Conservation (phyloP, 805 yeast species). For the Saccharomycopsis malanga region DNA sequence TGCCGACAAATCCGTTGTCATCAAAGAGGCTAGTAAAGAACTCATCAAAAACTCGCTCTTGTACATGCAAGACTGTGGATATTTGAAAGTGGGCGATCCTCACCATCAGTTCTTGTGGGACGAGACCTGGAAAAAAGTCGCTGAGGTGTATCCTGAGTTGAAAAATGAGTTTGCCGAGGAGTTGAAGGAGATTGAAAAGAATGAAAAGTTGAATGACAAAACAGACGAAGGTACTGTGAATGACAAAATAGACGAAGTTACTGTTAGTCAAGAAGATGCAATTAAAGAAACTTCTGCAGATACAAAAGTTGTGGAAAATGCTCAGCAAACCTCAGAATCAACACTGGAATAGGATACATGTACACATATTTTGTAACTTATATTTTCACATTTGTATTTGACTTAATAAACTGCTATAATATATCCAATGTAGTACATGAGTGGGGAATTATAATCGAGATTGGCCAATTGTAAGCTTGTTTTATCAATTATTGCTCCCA, state of each 20-base stretch:
- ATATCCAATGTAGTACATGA: too few species aligned
- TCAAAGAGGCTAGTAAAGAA: constrained; percentile 19
- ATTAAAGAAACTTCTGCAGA: too few species aligned
- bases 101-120: constrained; percentile 15
- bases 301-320: too few species aligned
- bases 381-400: too few species aligned
- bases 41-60: constrained; percentile 19
- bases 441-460: too few species aligned
- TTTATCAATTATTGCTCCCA: too few species aligned
- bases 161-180: constrained; percentile 8
- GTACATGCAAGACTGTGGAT: constrained; percentile 15
- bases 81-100: constrained; percentile 9
- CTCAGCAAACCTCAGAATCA: too few species aligned
- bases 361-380: too few species aligned
- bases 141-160: constrained; percentile 14
- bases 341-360: too few species aligned
- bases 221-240: not conserved
- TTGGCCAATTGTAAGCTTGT: too few species aligned
- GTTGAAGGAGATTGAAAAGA: constrained; percentile 6
- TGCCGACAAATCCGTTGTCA: not conserved
- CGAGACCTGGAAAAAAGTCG: constrained; percentile 17
- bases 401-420: too few species aligned
- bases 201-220: not conserved
- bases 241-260: not conserved
- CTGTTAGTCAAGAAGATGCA: too few species aligned